Percentiles rank a stretch among this genome's conserved stretches.
These are phyloP conservation scores for Collariella sp. DNA, from an alignment of 495 filamentous ascomycete species.

Conservation along the genomic window DNA sequence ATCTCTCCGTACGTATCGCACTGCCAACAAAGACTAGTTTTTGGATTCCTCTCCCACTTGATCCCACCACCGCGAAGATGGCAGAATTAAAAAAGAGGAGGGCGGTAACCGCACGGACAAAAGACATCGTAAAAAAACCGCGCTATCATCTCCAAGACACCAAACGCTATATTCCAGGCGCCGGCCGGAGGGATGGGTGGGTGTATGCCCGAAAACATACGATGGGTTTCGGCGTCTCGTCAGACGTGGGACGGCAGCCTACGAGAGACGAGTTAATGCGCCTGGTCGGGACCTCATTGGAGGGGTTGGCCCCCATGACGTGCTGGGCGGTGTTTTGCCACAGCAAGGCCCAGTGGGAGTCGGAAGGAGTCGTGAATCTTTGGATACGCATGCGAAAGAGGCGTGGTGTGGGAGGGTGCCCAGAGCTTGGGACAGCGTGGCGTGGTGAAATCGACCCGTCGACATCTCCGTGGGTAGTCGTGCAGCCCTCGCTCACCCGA, in stretches of 20 bases:
- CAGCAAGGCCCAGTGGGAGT: slow-evolving; percentile 32
- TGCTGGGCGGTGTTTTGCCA: slow-evolving; percentile 36
- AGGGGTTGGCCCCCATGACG: slow-evolving; percentile 23
- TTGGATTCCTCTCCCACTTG: slow-evolving; percentile 69
- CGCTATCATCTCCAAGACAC: slow-evolving; percentile 41
- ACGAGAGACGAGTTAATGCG: slow-evolving; percentile 68
- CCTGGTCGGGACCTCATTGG: slow-evolving; percentile 51
- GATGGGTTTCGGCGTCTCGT: slow-evolving; percentile 55
- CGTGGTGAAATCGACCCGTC: slow-evolving; percentile 20
- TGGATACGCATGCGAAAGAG: slow-evolving; percentile 19
- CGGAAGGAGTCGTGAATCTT: slow-evolving; percentile 14
- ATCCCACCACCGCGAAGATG: slow-evolving; percentile 11
- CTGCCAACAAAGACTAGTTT: slow-evolving; percentile 75
- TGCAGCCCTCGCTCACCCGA: slow-evolving; percentile 32
- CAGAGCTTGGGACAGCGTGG: slow-evolving; percentile 28
- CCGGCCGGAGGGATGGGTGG: slow-evolving; percentile 29
- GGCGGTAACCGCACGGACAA: slow-evolving; percentile 63
- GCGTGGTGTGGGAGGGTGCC: slow-evolving; percentile 23
- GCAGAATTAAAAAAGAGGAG: slow-evolving; percentile 43
- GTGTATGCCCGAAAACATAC: slow-evolving; percentile 25
- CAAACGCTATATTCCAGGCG: slow-evolving; percentile 28
- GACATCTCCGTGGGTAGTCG: slow-evolving; percentile 34
- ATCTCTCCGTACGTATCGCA: slow-evolving; percentile 63
- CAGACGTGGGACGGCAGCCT: slow-evolving; percentile 35
- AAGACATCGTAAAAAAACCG: slow-evolving; percentile 77